Evolutionary conservation across 1,139 yeast species (phyloP), one percentile per base, ranked within the genome.

Genomic region (Keqinozyma sinolaborantium): DNA sequence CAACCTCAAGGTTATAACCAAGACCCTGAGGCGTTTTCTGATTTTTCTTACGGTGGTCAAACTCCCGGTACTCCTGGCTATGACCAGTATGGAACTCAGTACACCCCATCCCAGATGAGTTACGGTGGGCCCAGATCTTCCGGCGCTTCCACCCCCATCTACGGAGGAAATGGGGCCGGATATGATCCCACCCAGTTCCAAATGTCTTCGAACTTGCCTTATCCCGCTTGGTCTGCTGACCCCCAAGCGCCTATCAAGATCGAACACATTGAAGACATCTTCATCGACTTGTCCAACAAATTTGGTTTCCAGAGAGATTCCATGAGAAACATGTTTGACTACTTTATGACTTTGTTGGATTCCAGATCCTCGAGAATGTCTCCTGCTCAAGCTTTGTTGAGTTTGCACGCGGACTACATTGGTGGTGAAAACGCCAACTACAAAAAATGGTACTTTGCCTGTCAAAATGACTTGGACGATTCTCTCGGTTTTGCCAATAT

Each of bases 291-390:
- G 56, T 72, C 95, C 38, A 82, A 83, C 63, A 83, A 84, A 61
- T 88, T 94, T 62, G 98, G 98, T 42, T 94, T 94, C 77, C 98
- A 94, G 70, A 78, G 95, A 62, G 97, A 90, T 56, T 86, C 96
- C 16, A 87, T 87, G 92, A 79, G 95, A 66, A 94, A 94, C 64
- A 85, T 90, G 86, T 92, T 81, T 63, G 98, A 94, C 57, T 94
- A 87, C 61, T 82, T 92, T 59, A 84, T 94, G 97, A 78, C 86
- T 18, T 71, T 90, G 49, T 73, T 94, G 53, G 98, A 94, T 56
- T 92, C 98, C 7, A 79, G 97, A 58, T 77, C 97, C 8, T 87
- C 97, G 32, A 83, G 98, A 64, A 87, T 90, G 95, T 80, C 97
- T 13, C 97, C 98, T 16, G 84, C 87, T 40, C 95, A 87, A 60